Percentiles rank a stretch among this genome's conserved stretches.
phyloP scores from a whole-genome alignment of 2,329 filamentous ascomycete species.

The Neofusicoccum kwambonambiense region DNA sequence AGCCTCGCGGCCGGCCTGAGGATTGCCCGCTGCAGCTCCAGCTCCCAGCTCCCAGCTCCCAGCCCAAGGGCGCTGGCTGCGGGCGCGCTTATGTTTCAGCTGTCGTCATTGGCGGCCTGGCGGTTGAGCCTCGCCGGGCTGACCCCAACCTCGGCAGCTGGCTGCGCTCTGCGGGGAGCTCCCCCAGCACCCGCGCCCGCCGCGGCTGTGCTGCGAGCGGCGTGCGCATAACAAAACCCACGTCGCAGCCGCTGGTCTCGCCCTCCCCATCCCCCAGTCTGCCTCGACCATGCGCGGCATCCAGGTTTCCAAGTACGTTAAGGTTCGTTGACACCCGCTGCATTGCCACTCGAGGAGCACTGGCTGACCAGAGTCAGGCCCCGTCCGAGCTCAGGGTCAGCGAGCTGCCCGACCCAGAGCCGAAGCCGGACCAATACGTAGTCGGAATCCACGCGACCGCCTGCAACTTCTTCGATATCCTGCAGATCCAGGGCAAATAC shows the following conservation, averaged over 20 bases:
- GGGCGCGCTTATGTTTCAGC: background rate
- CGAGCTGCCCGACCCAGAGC: constrained; percentile 70
- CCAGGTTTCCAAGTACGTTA: constrained; percentile 71
- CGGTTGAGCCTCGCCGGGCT: constrained; percentile 3
- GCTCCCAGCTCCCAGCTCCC: background rate
- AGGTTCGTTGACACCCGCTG: constrained; percentile 47
- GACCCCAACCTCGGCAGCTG: constrained; percentile 4
- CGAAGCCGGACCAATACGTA: constrained; percentile 73
- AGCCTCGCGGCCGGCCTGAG: background rate
- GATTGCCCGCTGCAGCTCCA: background rate
- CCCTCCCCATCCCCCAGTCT: background rate
- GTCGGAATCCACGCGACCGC: constrained; percentile 84
- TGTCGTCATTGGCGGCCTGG: constrained; percentile 11
- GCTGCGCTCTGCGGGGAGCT: constrained; percentile 3
- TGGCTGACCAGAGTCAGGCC: constrained; percentile 51
- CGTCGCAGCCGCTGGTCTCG: background rate
- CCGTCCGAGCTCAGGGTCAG: constrained; percentile 76
- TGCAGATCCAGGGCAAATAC: constrained; percentile 95
- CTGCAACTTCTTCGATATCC: constrained; percentile 95
- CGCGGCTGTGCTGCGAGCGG: background rate
- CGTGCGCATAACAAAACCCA: background rate
- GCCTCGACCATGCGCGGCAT: constrained; percentile 67
- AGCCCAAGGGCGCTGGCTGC: background rate
- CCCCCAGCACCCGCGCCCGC: background rate
- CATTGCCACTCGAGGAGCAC: background rate